These are phyloP conservation scores for Arthrobotrys musiformis DNA, from an alignment of 2,329 filamentous ascomycete species.

Conservation along the genomic window DNA sequence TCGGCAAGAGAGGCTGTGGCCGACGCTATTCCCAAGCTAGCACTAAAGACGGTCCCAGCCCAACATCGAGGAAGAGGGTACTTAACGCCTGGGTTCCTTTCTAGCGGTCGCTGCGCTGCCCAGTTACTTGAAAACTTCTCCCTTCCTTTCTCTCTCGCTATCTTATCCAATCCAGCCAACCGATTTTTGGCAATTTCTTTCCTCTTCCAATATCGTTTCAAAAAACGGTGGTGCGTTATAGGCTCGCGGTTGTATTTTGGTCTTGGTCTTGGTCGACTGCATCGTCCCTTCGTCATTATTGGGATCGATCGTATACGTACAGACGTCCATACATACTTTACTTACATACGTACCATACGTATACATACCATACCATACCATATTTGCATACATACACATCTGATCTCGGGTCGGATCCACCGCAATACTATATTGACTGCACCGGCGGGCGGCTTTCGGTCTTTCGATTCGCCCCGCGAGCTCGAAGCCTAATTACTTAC, in stretches of 20 bases:
- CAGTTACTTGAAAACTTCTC: slow-evolving; percentile 53
- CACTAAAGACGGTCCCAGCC: slow-evolving; percentile 46
- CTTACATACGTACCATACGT: too few relatives aligned
- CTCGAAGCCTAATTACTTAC: background rate
- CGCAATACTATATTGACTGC: background rate
- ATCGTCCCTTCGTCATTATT: slow-evolving; percentile 23
- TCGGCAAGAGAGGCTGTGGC: slow-evolving; percentile 56
- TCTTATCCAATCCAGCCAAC: slow-evolving; percentile 55
- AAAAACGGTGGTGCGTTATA: slow-evolving; percentile 42
- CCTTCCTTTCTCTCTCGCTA: slow-evolving; percentile 42
- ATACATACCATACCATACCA: too few relatives aligned
- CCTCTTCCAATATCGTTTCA: slow-evolving; percentile 36
- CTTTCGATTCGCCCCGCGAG: background rate
- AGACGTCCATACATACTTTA: too few relatives aligned
- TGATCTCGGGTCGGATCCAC: background rate
- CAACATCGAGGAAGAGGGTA: slow-evolving; percentile 54
- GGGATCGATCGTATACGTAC: slow-evolving; percentile 19
- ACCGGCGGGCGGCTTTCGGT: background rate
- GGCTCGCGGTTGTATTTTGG: slow-evolving; percentile 38
- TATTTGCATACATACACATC: background rate
- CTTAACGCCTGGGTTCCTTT: slow-evolving; percentile 56
- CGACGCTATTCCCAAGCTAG: slow-evolving; percentile 56
- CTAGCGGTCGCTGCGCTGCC: slow-evolving; percentile 34
- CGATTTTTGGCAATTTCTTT: slow-evolving; percentile 43
- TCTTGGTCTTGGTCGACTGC: too few relatives aligned